Conservation (phyloP, 2,329 filamentous ascomycete genomes). For the Sclerotinia subarctica region DNA sequence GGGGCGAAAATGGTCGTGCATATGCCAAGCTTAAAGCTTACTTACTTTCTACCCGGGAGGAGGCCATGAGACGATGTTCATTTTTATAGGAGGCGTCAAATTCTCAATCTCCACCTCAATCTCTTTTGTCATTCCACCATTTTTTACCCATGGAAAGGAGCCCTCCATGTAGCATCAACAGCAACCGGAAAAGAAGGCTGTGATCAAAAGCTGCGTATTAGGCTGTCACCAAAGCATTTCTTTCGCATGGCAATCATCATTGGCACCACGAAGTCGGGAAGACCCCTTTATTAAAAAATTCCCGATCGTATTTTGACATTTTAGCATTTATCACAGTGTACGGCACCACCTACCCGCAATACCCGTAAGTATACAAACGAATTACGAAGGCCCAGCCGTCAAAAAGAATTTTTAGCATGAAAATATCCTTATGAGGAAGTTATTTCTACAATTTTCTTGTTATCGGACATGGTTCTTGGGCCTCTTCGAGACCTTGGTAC, state of each 20-base stretch:
- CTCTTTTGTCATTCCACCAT: neutral
- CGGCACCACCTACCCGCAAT: neutral
- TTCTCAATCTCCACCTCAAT: constrained; percentile 1
- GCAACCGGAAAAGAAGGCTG: neutral
- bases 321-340: neutral
- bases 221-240: neutral
- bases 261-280: neutral
- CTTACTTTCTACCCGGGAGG: neutral
- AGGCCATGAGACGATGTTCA: constrained; percentile 5
- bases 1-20: neutral
- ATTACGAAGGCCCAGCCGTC: neutral
- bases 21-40: neutral
- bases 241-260: neutral
- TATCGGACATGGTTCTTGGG: constrained; percentile 4
- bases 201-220: constrained; percentile 5
- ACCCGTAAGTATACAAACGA: neutral
- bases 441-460: constrained; percentile 1
- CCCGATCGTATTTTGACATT: neutral
- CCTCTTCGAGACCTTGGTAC: neutral
- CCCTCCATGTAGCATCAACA: neutral
- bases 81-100: neutral
- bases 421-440: neutral
- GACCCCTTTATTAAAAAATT: neutral
- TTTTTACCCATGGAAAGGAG: neutral
- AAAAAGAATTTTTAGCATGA: neutral